Base-by-base conservation (phyloP, 495 filamentous ascomycete genomes). In the Aspergillus incahuasiensis region DNA sequence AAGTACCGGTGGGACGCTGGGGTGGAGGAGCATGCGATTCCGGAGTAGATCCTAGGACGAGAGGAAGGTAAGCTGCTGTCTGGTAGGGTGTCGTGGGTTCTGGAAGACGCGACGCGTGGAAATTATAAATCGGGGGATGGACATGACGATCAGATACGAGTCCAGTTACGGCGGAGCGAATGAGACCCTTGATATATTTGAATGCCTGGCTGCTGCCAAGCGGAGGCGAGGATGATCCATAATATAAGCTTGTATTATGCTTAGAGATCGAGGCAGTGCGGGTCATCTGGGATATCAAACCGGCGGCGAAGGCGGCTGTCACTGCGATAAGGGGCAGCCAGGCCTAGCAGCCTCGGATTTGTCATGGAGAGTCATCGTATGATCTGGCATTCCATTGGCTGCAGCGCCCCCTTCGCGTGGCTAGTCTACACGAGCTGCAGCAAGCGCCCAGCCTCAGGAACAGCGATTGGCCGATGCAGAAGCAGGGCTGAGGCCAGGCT, bases 1-100 rank as follows among this genome's bases (percentile, higher is more conserved):
- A 73, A 71, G 58, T 82, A 79, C 57, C 69, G 74, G 15, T 82
- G 79, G 80, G 66, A 78, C 39, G 72, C 68, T 9, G 73, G 71
- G 1, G 70, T 74, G n/a, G 63, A 56, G 1, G 63, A 70, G 15
- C 61, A 60, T 46, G 16, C 19, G 7, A 63, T 63, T 38, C 57
- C 61, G 2, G 50, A 63, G 12, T 49, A 35, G 12, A n/a, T n/a
- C n/a, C n/a, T n/a, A n/a, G n/a, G n/a, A n/a, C n/a, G n/a, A 12
- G 8, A 11, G 32, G 9, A 9, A 11, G 13, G 32, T 28, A 28
- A 28, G 32, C 32, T 35, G 32, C 6, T 2, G 32, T 15, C 6
- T 11, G 8, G 32, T 2, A 7, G 6, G 32, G 9, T 35, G 12
- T 30, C 28, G 16, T 18, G 39, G 24, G 40, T 6, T 21, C 39